Evolutionary conservation across 1,284 basidiomycete species (phyloP).

Genomic region (Rhizoctonia solani): DNA sequence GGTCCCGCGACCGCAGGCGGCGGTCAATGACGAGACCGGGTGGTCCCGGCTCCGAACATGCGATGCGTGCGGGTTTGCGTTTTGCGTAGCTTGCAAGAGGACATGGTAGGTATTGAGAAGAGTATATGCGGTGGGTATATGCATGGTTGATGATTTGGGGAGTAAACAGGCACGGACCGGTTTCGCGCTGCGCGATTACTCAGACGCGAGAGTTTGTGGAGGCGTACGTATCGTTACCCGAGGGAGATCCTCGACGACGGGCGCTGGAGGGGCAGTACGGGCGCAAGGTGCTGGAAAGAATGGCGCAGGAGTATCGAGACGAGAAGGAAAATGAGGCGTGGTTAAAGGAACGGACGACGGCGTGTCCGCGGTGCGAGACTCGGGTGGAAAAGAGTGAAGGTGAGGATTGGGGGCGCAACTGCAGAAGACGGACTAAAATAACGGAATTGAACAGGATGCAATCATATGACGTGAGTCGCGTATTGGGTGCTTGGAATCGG

Average conservation of each 20-base stretch:
- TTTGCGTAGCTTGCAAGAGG: conserved; percentile 73
- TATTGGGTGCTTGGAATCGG: background rate
- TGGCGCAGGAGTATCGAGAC: conserved; percentile 65
- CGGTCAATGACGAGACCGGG: conserved; percentile 54
- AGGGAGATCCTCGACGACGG: conserved; percentile 54
- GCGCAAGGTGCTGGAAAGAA: conserved; percentile 54
- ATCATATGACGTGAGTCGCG: conserved; percentile 35
- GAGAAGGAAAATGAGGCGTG: conserved; percentile 68
- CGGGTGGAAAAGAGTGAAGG: conserved; percentile 66
- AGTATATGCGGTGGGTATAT: background rate
- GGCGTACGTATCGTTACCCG: conserved; percentile 62
- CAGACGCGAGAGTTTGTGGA: conserved; percentile 62
- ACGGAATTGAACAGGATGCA: conserved; percentile 31
- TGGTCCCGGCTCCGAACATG: conserved; percentile 74
- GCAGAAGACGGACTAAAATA: conserved; percentile 53
- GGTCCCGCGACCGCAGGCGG: conserved; percentile 55
- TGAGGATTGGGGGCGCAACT: conserved; percentile 70
- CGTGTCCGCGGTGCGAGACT: conserved; percentile 65
- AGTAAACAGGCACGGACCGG: conserved; percentile 68
- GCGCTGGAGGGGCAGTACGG: conserved; percentile 67
- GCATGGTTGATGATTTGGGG: conserved; percentile 1
- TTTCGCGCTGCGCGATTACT: conserved; percentile 65
- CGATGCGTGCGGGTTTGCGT: conserved; percentile 64
- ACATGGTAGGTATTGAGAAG: conserved; percentile 59
- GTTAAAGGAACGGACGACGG: conserved; percentile 70